Base-by-base conservation (phyloP, 1,284 basidiomycete species). In the Pseudozyma hubeiensis region DNA sequence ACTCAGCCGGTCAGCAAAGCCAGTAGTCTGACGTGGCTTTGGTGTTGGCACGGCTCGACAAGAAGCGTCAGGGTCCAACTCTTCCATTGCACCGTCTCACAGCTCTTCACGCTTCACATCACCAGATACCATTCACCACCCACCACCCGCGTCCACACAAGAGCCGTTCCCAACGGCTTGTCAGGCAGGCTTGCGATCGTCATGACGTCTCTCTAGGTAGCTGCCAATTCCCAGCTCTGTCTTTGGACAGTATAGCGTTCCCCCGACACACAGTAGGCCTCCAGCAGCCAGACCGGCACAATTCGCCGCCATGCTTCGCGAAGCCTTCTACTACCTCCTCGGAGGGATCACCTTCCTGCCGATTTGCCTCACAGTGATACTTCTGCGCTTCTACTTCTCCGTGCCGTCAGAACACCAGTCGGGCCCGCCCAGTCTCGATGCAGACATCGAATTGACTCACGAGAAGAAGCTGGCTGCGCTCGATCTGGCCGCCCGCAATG, bases 261-360 rank as follows among this genome's bases (percentile, higher is more conserved):
- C 48, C 48, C 8, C 35, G 14, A 37, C 35, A 13, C 7, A n/a
- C 11, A 41, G 39, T 16, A 7, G 39, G 13, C 39, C 7, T 14
- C 16, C 39, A 41, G 13, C 39, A 41, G 39, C 14, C 7, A 11
- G 24, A 46, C 5, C 24, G 7, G 29, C 1, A 33, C 11, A 30
- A 9, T 5, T n/a, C 8, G 7, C 24, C 54, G 49, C 4, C 37
- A 77, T 78, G 77, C 35, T 79, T 50, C 71, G 72, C 19, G 77
- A 75, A 46, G 63, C 75, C 19, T 80, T 81, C 65, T 77, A 79
- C 71, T 83, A 83, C 64, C 68, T 83, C 58, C 62, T 83, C n/a
- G 81, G 81, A 35, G 81, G 81, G 19, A 50, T 83, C 43, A 83
- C 81, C 41, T 82, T 83, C 57, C 69, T 82, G 5, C 81, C 81